Evolutionary conservation across 768 basidiomycete species (phyloP), one percentile per base, ranked within the genome.

Genomic region (Russula vinacea): DNA sequence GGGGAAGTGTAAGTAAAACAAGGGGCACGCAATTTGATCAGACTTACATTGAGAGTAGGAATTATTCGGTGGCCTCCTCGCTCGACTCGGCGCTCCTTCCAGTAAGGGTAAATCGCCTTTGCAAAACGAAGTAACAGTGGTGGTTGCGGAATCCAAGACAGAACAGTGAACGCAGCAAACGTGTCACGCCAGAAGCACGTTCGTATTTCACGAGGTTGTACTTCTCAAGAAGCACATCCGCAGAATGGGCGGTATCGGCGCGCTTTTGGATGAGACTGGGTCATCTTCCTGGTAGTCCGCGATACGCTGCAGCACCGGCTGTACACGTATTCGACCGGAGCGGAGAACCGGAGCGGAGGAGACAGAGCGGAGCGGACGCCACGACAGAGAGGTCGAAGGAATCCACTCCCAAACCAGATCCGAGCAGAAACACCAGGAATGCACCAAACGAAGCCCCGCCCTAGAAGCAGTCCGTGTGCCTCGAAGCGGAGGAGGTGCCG

Each of bases 271-370:
- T 79, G 6, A 98, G 79, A 5, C 84, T 81, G 0, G 77, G 76
- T 97, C 94, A 59, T 92, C 94, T 22, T 94, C 92, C 68, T 87
- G 84, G 71, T 98, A 99, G 76, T 97, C 95, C 11, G n/a, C n/a
- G n/a, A n/a, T n/a, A n/a, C n/a, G n/a, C n/a, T n/a, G n/a, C n/a
- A n/a, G n/a, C n/a, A n/a, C n/a, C n/a, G n/a, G n/a, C n/a, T n/a
- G n/a, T n/a, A n/a, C n/a, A n/a, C n/a, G n/a, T n/a, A n/a, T n/a
- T n/a, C n/a, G n/a, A n/a, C n/a, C n/a, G n/a, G n/a, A n/a, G n/a
- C n/a, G n/a, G n/a, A n/a, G n/a, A n/a, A n/a, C n/a, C n/a, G n/a
- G n/a, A n/a, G n/a, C n/a, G n/a, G n/a, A n/a, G n/a, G n/a, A n/a
- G n/a, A n/a, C n/a, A n/a, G n/a, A n/a, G n/a, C n/a, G n/a, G n/a